Evolutionary conservation across 2,329 filamentous ascomycete species (phyloP), one percentile per base, ranked within the genome.

Genomic region (Ambrosiella xylebori): DNA sequence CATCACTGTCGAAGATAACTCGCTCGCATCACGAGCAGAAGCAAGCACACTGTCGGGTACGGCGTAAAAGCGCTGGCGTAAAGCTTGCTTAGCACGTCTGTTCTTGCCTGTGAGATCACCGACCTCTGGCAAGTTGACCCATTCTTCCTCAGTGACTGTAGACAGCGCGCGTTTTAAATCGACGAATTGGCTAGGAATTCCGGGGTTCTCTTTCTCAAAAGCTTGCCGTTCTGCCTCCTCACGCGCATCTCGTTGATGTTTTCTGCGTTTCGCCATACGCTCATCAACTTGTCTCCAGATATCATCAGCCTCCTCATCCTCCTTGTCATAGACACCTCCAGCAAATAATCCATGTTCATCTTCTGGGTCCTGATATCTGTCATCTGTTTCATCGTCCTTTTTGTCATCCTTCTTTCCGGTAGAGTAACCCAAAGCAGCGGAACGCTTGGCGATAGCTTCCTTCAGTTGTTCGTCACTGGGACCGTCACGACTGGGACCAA

Each of bases 381-480:
- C 85, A 58, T 85, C 84, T 39, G 86, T 83, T 54, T 76, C 74
- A 15, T 81, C 78, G 47, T 84, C 81, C 56, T 82, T 82, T 65
- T 86, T 85, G 58, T 82, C 79, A 57, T 79, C 81, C 7, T 80
- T 81, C 62, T 86, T 85, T 56, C 79, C 81, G 7, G 80, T 81
- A 51, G 69, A 69, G n/a, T 80, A 69, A 5, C 90, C 91, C 61
- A 97, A 79, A 66, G 87, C 82, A 59, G 88, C 86, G 7, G 93
- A 91, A 65, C 94, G 84, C 71, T 96, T 96, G 54, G 90, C 90
- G 64, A 98, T 85, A 62, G 88, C 90, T 70, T 95, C 93, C 70
- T 97, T 96, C 73, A 98, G 96, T 72, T 97, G 91, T 68, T 98
- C 93, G 66, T 96, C 91, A 61, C 87, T 95, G 54, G 93, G 93